Percentiles rank a stretch among this genome's conserved stretches.
Conservation (phyloP, 208 protist genomes). For the Wallacemonas sp. region DNA sequence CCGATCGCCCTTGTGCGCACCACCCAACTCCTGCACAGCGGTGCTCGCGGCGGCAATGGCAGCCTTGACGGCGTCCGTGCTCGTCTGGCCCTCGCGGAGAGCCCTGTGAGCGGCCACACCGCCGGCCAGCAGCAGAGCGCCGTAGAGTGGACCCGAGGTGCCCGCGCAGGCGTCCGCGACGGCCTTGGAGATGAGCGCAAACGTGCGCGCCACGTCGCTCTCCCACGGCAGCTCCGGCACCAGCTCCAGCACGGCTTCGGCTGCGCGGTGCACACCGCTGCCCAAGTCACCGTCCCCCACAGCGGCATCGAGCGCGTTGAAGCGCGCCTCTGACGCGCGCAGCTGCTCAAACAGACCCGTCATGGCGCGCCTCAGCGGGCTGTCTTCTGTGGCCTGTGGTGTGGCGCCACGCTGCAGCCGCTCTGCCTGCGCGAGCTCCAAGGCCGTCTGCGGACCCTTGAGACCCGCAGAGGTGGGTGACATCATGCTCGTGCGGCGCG, state of each 20-base stretch:
- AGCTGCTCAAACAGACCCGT: slow-evolving; percentile 39
- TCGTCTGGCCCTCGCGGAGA: slow-evolving; percentile 17
- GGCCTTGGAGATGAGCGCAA: slow-evolving; percentile 49
- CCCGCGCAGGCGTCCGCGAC: slow-evolving; percentile 61
- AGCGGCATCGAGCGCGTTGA: slow-evolving; percentile 62
- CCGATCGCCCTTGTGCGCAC: slow-evolving; percentile 51
- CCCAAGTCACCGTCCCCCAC: slow-evolving; percentile 72
- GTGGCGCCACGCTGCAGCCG: neutral
- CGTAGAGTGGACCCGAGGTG: slow-evolving; percentile 69
- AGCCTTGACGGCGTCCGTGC: slow-evolving; percentile 30
- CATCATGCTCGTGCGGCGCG: slow-evolving; percentile 15
- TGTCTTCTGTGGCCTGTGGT: slow-evolving; percentile 20
- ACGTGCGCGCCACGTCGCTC: slow-evolving; percentile 27
- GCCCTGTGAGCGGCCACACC: slow-evolving; percentile 27
- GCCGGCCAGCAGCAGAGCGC: slow-evolving; percentile 53
- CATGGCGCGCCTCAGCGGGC: slow-evolving; percentile 20
- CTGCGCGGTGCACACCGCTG: slow-evolving; percentile 52
- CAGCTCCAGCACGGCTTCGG: slow-evolving; percentile 32
- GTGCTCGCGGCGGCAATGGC: slow-evolving; percentile 38
- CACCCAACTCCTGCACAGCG: slow-evolving; percentile 50
- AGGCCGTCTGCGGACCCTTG: slow-evolving; percentile 32
- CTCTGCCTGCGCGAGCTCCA: slow-evolving; percentile 35
- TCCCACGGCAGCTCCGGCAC: slow-evolving; percentile 51
- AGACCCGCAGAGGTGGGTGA: slow-evolving; percentile 23
- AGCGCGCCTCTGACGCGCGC: slow-evolving; percentile 28